Base-by-base conservation (phyloP, 345 rosid genomes). In the Conringia planisiliqua region DNA sequence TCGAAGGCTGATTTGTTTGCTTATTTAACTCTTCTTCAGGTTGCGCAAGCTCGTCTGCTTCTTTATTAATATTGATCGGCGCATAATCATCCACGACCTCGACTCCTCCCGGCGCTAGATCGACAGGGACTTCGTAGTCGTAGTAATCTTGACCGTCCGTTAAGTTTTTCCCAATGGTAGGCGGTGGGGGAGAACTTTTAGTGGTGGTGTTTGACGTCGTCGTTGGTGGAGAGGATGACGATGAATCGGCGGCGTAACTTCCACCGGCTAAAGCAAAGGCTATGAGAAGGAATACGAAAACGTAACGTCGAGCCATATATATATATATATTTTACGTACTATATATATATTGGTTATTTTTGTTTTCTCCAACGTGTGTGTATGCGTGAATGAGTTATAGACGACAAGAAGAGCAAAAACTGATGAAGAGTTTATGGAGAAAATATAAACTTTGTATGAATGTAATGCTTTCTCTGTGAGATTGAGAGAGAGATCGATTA, bases 121-220 rank as follows among this genome's bases (percentile, higher is more conserved):
- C 17, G 4, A 10, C 6, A 9, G 80, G 80, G 20, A 70, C 66
- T 44, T 77, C 80, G 44, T 77, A 77, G 33, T 77, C 80, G 0
- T 76, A 62, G 39, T 76, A 70, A 76, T 76, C 76, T 55, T 22
- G 51, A 70, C 3, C 33, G 16, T 14, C 16, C 35, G 66, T 63
- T 46, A 36, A 14, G 69, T 55, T 70, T 5, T 14, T 55, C 6
- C 1, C 33, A 10, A 7, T 3, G n/a, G 20, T 40, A 62, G 52
- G 0, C 44, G 10, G n/a, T 4, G 76, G 61, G 22, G 62, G 54
- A 48, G 68, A 63, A 43, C 36, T 54, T 8, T 0, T 60, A 26
- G 60, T 64, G 40, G 27, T 70, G 50, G 36, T 55, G 26, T 9
- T 56, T 70, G 76, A 46, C 16, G 57, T 62, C 1, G 67, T 20